phyloP scores from a whole-genome alignment of 176 grass and related monocot species.

The Oryza punctata region DNA sequence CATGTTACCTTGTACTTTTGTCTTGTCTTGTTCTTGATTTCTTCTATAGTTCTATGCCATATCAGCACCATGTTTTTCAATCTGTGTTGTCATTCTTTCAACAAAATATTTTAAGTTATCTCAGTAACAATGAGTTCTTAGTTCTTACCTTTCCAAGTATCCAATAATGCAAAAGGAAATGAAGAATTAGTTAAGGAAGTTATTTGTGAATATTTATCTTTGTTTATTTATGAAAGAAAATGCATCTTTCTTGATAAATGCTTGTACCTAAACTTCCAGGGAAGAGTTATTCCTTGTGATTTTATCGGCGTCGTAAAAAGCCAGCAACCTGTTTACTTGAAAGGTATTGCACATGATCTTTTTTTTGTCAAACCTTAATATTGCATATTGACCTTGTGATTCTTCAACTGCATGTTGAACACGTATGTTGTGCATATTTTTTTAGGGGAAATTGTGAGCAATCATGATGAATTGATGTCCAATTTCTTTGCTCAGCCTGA shows the following conservation, averaged over 20 bases:
- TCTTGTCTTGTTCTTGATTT: constrained; percentile 1
- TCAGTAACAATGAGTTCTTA: neutral
- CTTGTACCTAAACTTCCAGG: constrained; percentile 50
- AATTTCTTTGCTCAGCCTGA: constrained; percentile 99
- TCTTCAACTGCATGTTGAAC: constrained; percentile 35
- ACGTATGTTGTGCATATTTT: constrained; percentile 33
- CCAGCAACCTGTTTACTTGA: constrained; percentile 91
- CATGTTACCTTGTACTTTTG: constrained; percentile 8
- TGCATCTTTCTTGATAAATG: constrained; percentile 22
- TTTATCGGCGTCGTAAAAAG: constrained; percentile 89
- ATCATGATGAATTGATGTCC: constrained; percentile 98
- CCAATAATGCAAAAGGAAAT: constrained; percentile 5
- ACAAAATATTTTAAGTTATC: neutral
- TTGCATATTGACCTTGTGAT: neutral
- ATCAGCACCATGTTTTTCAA: neutral
- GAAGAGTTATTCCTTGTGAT: constrained; percentile 97
- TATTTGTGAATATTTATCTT: constrained; percentile 12
- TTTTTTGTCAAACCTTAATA: neutral
- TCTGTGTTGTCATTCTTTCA: neutral
- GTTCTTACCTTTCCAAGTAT: neutral
- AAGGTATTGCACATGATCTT: constrained; percentile 43
- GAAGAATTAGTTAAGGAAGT: neutral
- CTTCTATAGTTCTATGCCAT: constrained; percentile 25
- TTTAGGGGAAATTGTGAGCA: constrained; percentile 86
- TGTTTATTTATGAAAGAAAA: neutral